Evolutionary conservation across 2,329 filamentous ascomycete species (phyloP).

Genomic region (Emergomyces africanus): DNA sequence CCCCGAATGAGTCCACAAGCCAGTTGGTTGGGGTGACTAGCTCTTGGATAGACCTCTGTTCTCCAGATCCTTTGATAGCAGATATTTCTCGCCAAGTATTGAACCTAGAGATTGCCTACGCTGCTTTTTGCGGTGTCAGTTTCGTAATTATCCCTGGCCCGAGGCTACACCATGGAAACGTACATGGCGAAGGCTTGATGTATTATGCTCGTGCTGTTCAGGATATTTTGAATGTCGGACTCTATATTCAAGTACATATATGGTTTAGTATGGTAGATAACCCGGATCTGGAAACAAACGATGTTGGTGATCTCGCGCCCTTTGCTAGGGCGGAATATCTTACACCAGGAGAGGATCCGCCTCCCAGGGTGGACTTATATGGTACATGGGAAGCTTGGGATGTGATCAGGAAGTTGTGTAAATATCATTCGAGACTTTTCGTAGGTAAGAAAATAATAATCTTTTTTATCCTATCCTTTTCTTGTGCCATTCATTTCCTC

Average conservation of each 20-base stretch:
- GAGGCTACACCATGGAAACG: constrained; percentile 45
- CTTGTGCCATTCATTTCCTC: background rate
- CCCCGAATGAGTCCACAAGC: constrained; percentile 66
- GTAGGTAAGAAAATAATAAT: constrained; percentile 56
- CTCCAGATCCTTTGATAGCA: constrained; percentile 66
- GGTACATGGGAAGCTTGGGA: constrained; percentile 93
- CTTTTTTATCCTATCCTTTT: background rate
- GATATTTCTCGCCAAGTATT: constrained; percentile 82
- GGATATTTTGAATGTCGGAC: constrained; percentile 62
- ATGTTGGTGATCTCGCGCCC: constrained; percentile 32
- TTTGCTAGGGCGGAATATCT: constrained; percentile 32
- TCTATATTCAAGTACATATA: constrained; percentile 66
- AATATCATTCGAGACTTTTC: constrained; percentile 67
- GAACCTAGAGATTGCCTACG: constrained; percentile 84
- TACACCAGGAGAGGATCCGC: constrained; percentile 13
- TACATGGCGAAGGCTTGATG: constrained; percentile 38
- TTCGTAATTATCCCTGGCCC: constrained; percentile 77
- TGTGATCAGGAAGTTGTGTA: constrained; percentile 68
- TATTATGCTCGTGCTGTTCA: constrained; percentile 77
- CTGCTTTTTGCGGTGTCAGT: constrained; percentile 82
- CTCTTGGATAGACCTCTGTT: constrained; percentile 84
- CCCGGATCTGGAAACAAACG: constrained; percentile 40
- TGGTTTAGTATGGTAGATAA: constrained; percentile 75
- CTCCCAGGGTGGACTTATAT: constrained; percentile 53
- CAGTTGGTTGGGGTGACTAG: constrained; percentile 71